Evolutionary conservation across 169 alveolate species (phyloP), one percentile per base, ranked within the genome.

Genomic region (Cryptosporidium muris): DNA sequence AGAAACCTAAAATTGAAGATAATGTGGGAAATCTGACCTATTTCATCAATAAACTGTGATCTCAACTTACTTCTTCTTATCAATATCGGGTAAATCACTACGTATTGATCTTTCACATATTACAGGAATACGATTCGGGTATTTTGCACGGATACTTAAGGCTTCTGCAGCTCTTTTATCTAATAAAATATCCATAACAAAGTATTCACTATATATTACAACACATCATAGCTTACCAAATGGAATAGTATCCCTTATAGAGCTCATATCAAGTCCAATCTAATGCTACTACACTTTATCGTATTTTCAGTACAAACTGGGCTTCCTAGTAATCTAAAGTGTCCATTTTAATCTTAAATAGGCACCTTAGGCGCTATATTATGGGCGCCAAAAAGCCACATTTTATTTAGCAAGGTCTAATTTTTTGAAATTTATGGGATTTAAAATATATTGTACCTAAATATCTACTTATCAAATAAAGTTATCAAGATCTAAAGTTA

Each of bases 81-180:
- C 92, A 4, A 90, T 74, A 25, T 88, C 90, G 63, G 93, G 93
- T 7, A 90, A 81, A 43, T 89, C 89, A 36, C 91, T 81, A 38
- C 90, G 64, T 52, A 68, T 45, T 45, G 85, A 74, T 42, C 93
- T 92, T 80, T 94, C 95, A 74, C 97, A 94, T 3, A 95, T 94
- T 48, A 95, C 96, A 5, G 98, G 98, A 48, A 95, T 92, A 64
- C 98, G 81, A 65, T 95, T 95, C 36, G 93, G 94, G 82, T 94
- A 95, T 25, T 92, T 91, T 38, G 95, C 93, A 64, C 94, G 82
- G 25, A 95, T 90, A 63, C 93, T 91, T 38, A 92, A 90, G 40
- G 93, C 88, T 80, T 95, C 98, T 53, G 89, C 88, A 81, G 91
- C 93, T 82, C 97, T 67, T 47, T 88, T 90, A 62, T 90, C 97